Evolutionary conservation across 345 rosid genomes (phyloP).

Genomic region (Psidium guajava): DNA sequence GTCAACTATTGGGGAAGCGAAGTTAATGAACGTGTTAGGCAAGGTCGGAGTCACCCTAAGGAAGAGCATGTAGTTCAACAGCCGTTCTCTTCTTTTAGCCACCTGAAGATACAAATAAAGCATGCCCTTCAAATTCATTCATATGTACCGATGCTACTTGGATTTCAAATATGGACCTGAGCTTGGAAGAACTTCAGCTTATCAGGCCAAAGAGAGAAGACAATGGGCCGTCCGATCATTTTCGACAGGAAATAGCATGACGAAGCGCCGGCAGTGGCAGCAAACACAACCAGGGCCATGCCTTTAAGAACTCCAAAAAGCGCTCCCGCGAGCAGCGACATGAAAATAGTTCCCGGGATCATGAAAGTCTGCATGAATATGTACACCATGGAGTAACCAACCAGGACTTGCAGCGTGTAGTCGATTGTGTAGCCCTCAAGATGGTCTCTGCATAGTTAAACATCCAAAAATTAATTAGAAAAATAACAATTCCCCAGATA

Average conservation of each 20-base stretch:
- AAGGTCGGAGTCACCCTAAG: slow-evolving; percentile 81
- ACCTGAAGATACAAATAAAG: slow-evolving; percentile 32
- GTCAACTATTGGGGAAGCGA: slow-evolving; percentile 81
- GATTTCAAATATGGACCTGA: slow-evolving; percentile 34
- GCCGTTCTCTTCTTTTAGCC: slow-evolving; percentile 50
- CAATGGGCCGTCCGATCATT: slow-evolving; percentile 24
- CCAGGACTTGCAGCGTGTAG: slow-evolving; percentile 68
- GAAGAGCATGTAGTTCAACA: slow-evolving; percentile 79
- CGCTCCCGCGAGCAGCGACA: slow-evolving; percentile 34
- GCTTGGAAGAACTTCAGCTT: slow-evolving; percentile 56
- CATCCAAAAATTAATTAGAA: background rate
- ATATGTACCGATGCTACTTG: background rate
- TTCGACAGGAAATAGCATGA: slow-evolving; percentile 33
- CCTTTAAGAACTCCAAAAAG: slow-evolving; percentile 30
- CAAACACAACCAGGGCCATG: slow-evolving; percentile 44
- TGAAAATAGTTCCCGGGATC: slow-evolving; percentile 34
- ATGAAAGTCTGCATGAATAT: slow-evolving; percentile 70
- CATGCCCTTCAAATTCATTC: background rate
- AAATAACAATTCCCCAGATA: background rate
- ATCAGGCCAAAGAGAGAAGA: slow-evolving; percentile 30
- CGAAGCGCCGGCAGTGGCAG: slow-evolving; percentile 50
- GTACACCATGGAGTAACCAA: slow-evolving; percentile 69
- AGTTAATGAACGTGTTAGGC: slow-evolving; percentile 80
- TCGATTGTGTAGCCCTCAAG: slow-evolving; percentile 78
- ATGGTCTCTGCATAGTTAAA: slow-evolving; percentile 41